A percentile compares a stretch with the other conserved stretches of the same genome.
These are phyloP conservation scores for Collybiopsis luxurians DNA, from an alignment of 768 basidiomycete genomes.

Conservation along the genomic window DNA sequence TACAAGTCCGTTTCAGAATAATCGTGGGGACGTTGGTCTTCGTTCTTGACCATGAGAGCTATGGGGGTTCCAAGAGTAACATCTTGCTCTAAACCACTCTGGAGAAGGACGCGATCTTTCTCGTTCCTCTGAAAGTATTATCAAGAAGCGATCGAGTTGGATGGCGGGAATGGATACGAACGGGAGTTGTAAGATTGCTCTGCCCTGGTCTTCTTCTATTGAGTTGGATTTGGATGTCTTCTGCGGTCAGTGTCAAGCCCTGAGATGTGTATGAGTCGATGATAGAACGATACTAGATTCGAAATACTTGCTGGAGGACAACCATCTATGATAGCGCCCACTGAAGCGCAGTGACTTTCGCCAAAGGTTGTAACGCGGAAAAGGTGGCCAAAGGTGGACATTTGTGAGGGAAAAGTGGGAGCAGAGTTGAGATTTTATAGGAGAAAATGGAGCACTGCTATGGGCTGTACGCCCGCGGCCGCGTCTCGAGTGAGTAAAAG, in stretches of 20 bases:
- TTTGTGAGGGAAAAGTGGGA: conserved; percentile 24
- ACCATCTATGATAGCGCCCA: conserved; percentile 97
- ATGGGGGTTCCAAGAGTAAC: conserved; percentile 98
- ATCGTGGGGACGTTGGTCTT: conserved; percentile 97
- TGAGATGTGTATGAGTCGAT: conserved; percentile 28
- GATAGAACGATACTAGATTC: neutral
- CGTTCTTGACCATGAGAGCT: conserved; percentile 93
- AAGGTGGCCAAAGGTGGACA: conserved; percentile 92
- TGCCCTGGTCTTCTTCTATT: conserved; percentile 93
- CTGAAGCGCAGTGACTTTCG: conserved; percentile 95
- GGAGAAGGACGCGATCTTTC: conserved; percentile 90
- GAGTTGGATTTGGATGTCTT: conserved; percentile 90
- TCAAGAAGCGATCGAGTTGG: neutral
- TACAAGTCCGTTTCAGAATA: conserved; percentile 98
- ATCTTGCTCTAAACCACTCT: conserved; percentile 92
- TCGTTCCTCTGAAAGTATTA: conserved; percentile 71
- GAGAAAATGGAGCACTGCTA: neutral
- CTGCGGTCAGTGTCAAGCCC: conserved; percentile 78
- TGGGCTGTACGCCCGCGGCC: conserved; percentile 1
- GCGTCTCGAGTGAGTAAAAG: too few species aligned
- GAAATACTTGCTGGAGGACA: conserved; percentile 78
- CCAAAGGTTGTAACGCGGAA: conserved; percentile 98
- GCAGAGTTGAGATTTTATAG: neutral
- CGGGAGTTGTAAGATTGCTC: conserved; percentile 94
- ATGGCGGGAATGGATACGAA: conserved; percentile 35